Evolutionary conservation across 2,329 filamentous ascomycete genomes (phyloP).

Genomic region (Xylariales sp.): DNA sequence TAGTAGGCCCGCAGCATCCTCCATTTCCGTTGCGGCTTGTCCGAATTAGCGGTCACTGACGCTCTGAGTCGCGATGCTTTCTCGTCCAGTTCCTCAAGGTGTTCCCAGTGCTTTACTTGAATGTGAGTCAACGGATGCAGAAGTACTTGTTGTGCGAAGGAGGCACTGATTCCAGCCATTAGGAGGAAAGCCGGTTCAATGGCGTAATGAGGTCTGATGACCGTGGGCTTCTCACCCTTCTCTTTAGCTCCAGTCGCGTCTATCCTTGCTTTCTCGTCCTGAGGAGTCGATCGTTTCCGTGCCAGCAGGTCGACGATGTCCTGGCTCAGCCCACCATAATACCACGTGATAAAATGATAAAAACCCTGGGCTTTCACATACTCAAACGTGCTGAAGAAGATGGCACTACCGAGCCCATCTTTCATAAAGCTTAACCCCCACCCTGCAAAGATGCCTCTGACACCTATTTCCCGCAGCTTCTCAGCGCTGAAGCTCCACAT

Average conservation of each 20-base stretch:
- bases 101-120: conserved; percentile 68
- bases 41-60: conserved; percentile 24
- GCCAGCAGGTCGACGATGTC: conserved; percentile 47
- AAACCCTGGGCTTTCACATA: conserved; percentile 70
- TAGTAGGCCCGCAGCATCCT: conserved; percentile 62
- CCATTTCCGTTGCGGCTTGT: conserved; percentile 34
- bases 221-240: conserved; percentile 26
- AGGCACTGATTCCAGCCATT: conserved; percentile 63
- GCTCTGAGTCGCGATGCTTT: conserved; percentile 44
- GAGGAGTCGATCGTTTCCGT: conserved; percentile 35
- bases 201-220: conserved; percentile 70
- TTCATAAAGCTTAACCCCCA: conserved; percentile 66
- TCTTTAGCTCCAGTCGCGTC: conserved; percentile 18
- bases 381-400: conserved; percentile 74
- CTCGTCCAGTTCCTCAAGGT: conserved; percentile 67
- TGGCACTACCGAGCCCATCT: conserved; percentile 62
- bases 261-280: conserved; percentile 6
- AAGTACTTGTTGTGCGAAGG: conserved; percentile 62
- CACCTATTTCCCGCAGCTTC: conserved; percentile 67
- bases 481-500: conserved; percentile 69
- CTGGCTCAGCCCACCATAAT: conserved; percentile 57
- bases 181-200: conserved; percentile 70
- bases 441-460: conserved; percentile 68
- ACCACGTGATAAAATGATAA: conserved; percentile 66
- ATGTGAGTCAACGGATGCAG: conserved; percentile 69